Evolutionary conservation across 139 green algal genomes (phyloP).

Genomic region (Coccomyxa sp.): DNA sequence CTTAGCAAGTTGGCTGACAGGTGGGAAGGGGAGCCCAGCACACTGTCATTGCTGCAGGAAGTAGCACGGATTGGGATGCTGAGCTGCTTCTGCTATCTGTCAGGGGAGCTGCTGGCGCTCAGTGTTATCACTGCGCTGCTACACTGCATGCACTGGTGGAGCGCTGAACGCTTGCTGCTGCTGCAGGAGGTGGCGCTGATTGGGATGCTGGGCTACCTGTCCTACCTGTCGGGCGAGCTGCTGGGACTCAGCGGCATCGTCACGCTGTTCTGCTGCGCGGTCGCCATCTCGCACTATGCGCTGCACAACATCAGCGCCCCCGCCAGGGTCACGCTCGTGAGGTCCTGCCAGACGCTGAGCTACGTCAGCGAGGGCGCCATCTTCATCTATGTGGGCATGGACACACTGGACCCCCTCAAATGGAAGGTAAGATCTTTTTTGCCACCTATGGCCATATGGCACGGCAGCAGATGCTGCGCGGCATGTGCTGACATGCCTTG

Average conservation of each 20-base stretch:
- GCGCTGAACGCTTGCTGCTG: neutral
- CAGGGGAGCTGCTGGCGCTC: too few relatives aligned
- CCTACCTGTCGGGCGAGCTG: conserved; percentile 73
- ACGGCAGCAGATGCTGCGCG: neutral
- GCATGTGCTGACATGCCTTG: neutral
- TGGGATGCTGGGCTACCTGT: conserved; percentile 48
- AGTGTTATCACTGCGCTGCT: too few relatives aligned
- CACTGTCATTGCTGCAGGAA: neutral
- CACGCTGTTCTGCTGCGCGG: conserved; percentile 75
- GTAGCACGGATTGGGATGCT: neutral
- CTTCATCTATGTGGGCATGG: conserved; percentile 82
- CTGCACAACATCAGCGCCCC: conserved; percentile 51
- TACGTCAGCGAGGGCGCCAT: conserved; percentile 74
- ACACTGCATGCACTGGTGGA: neutral
- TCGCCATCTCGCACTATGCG: conserved; percentile 75
- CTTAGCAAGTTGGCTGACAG: neutral
- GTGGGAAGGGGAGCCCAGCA: too few relatives aligned
- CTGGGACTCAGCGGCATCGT: conserved; percentile 69
- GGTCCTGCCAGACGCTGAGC: conserved; percentile 55
- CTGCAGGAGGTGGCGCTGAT: conserved; percentile 57
- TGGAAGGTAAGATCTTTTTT: conserved; percentile 45
- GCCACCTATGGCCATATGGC: neutral
- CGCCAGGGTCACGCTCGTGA: conserved; percentile 14
- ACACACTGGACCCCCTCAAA: conserved; percentile 70
- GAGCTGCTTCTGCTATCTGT: too few relatives aligned